Conservation (phyloP, 352 stramenopile genomes). For the Phytophthora citrophthora region DNA sequence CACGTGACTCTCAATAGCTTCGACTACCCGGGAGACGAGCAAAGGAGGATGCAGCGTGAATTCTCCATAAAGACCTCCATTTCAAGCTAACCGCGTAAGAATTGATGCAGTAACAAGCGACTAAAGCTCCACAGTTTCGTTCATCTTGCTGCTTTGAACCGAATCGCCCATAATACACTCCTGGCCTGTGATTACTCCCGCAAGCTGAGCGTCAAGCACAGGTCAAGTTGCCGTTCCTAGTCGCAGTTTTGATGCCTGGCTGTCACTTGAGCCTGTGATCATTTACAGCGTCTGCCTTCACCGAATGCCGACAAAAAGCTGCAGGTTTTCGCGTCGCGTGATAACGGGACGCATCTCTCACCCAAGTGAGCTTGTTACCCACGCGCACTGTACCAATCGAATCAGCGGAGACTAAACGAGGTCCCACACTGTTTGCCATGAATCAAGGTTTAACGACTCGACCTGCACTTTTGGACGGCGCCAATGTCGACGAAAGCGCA, state of each 20-base stretch:
- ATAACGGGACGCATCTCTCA: slow-evolving; percentile 29
- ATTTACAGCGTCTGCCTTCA: slow-evolving; percentile 4
- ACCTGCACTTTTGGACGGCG: slow-evolving; percentile 11
- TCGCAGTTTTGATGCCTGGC: slow-evolving; percentile 18
- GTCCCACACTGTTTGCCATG: slow-evolving; percentile 11
- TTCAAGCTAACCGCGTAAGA: not conserved
- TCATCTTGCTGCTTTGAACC: too few relatives aligned
- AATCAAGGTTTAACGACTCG: slow-evolving; percentile 5
- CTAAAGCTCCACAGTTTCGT: too few relatives aligned
- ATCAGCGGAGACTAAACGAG: not conserved
- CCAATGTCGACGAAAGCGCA: slow-evolving; percentile 5
- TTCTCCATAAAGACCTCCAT: too few relatives aligned
- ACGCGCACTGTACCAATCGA: slow-evolving; percentile 27
- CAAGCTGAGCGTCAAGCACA: not conserved
- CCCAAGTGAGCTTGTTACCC: slow-evolving; percentile 8
- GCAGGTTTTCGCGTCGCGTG: slow-evolving; percentile 9
- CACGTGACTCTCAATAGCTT: too few relatives aligned
- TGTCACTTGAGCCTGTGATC: slow-evolving; percentile 1
- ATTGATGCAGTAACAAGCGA: too few relatives aligned
- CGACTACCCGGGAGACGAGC: too few relatives aligned
- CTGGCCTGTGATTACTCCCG: slow-evolving; percentile 6
- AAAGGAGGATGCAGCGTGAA: too few relatives aligned
- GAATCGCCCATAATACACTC: not conserved
- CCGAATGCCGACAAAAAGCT: not conserved
- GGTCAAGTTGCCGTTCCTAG: not conserved